These are phyloP conservation scores for Trypanosoma brucei DNA, from an alignment of 208 protist species.

Conservation along the genomic window DNA sequence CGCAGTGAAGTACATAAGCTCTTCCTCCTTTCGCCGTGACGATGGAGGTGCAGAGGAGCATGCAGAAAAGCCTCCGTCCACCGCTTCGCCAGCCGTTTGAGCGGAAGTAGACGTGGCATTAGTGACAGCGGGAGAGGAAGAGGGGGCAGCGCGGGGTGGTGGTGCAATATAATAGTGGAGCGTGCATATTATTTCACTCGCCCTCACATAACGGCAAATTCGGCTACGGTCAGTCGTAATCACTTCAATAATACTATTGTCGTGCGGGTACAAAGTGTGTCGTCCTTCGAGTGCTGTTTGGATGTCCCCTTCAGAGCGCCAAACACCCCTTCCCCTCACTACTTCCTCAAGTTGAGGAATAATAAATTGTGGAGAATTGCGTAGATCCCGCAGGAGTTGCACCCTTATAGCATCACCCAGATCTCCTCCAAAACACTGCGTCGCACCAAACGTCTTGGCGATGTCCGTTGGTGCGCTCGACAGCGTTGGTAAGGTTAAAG, in stretches of 20 bases:
- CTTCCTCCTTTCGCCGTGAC: slow-evolving; percentile 6
- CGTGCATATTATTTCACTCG: slow-evolving; percentile 56
- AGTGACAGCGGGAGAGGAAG: not conserved
- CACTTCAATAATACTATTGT: slow-evolving; percentile 68
- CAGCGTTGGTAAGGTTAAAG: not conserved
- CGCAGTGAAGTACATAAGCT: slow-evolving; percentile 34
- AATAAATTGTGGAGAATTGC: slow-evolving; percentile 13
- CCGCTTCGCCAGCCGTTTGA: not conserved
- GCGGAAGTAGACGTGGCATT: not conserved
- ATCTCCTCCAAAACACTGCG: not conserved
- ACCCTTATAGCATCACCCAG: slow-evolving; percentile 15
- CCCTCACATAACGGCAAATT: slow-evolving; percentile 65
- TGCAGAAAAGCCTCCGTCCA: not conserved
- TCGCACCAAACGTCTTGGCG: not conserved
- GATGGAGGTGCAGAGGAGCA: not conserved
- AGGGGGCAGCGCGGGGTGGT: not conserved
- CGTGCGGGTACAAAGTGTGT: slow-evolving; percentile 41
- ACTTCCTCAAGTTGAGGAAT: not conserved
- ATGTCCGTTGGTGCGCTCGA: not conserved
- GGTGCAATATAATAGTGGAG: slow-evolving; percentile 50
- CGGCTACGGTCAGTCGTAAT: slow-evolving; percentile 47
- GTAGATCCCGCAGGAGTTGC: slow-evolving; percentile 8
- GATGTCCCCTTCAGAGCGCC: slow-evolving; percentile 9
- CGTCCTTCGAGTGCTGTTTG: slow-evolving; percentile 36
- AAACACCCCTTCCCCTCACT: not conserved